Evolutionary conservation across 495 filamentous ascomycete genomes (phyloP), one percentile per base, ranked within the genome.

Genomic region (Bacidia rubella): DNA sequence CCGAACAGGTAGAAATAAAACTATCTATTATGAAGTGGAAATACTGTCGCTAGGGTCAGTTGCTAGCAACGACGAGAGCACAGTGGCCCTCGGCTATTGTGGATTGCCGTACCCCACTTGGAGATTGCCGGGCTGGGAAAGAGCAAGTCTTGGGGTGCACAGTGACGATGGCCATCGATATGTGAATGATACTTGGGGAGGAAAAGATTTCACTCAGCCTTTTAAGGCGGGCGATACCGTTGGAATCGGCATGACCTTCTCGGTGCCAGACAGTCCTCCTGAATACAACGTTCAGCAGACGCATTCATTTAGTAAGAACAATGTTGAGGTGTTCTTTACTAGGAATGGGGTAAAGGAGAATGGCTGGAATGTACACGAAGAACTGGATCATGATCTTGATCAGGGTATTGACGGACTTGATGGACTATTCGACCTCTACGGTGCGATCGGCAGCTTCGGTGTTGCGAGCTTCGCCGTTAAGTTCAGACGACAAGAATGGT

Each of bases 121-220:
- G 75, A 77, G 90, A 40, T 76, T 92, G 51, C 90, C 90, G 0
- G 90, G 90, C 1, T 96, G 90, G 90, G 82, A 97, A 62, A 72
- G 90, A 25, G 89, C 78, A 1, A 85, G 81, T 43, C 61, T 95
- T n/a, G 90, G 76, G 5, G 81, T 96, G 11, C 92, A 95, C 59
- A 84, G 85, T 2, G 90, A 97, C 63, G 90, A 97, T 64, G 90
- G 90, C 11, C 80, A 85, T 58, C 75, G 79, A 57, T 97, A 86
- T 64, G 74, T 92, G 54, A 93, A 95, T 68, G 86, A 96, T 61
- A 75, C 77, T 1, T 88, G 74, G 72, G 90, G 90, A 21, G 90
- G 90, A 2, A 80, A 77, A 55, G 72, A 81, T 51, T 95, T 96
- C 62, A 77, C 76, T 0, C 47, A n/a, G 21, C 58, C 75, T 1